Percentiles rank a stretch among this genome's conserved stretches.
Conservation (phyloP, 2,329 filamentous ascomycete species). For the Colletotrichum spaethianum region DNA sequence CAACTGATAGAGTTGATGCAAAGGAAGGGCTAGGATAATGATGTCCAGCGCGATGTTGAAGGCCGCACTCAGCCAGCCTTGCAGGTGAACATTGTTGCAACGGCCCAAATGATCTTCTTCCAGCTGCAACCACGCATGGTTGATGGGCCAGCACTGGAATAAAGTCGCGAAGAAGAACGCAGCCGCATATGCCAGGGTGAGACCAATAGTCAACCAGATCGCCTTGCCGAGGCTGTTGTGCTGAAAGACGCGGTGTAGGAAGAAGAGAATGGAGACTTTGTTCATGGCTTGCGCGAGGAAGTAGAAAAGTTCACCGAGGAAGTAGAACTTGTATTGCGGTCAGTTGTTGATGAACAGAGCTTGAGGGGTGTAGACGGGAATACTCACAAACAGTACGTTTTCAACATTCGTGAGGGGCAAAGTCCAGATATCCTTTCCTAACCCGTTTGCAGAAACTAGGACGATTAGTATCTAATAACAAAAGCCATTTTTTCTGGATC, state of each 20-base stretch:
- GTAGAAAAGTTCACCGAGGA: slow-evolving; percentile 50
- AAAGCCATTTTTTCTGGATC: background rate
- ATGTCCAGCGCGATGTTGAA: slow-evolving; percentile 45
- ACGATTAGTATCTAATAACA: slow-evolving; percentile 42
- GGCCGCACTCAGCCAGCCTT: slow-evolving; percentile 21
- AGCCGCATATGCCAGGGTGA: slow-evolving; percentile 1
- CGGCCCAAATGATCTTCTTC: slow-evolving; percentile 3
- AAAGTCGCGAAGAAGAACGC: slow-evolving; percentile 26
- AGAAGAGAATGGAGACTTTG: slow-evolving; percentile 50
- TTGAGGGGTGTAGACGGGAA: too few relatives aligned
- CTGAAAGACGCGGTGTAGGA: slow-evolving; percentile 51
- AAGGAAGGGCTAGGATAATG: slow-evolving; percentile 42
- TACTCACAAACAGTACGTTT: slow-evolving; percentile 47
- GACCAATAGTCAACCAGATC: slow-evolving; percentile 22
- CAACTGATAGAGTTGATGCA: slow-evolving; percentile 40
- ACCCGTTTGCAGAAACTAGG: slow-evolving; percentile 46
- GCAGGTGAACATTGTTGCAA: slow-evolving; percentile 28
- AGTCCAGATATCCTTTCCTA: slow-evolving; percentile 56
- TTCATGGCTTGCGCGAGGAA: slow-evolving; percentile 47
- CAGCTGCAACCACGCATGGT: slow-evolving; percentile 20
- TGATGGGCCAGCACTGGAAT: slow-evolving; percentile 30
- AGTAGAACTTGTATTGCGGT: slow-evolving; percentile 44
- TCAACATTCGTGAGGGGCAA: slow-evolving; percentile 40
- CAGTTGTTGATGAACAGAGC: background rate
- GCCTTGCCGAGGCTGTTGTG: slow-evolving; percentile 28